These are phyloP conservation scores for Syncephalastrum contaminatum DNA, from an alignment of 371 early-diverging fungal species.

Conservation along the genomic window DNA sequence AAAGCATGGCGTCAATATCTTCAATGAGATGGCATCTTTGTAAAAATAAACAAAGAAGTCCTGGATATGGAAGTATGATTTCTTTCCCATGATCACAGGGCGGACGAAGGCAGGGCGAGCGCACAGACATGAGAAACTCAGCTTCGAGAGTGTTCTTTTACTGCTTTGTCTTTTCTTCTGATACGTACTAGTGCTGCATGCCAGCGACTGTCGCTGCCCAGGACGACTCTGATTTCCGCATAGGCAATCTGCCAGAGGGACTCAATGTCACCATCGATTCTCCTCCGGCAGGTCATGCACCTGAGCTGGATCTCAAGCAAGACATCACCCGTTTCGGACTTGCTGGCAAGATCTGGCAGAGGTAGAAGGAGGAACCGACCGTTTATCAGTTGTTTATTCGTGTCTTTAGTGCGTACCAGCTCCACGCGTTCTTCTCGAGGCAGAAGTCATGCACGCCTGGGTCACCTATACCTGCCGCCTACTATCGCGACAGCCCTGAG, in stretches of 20 bases:
- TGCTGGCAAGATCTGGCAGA: constrained; percentile 56
- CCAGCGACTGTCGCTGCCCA: not conserved
- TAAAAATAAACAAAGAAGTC: no score
- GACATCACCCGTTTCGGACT: constrained; percentile 43
- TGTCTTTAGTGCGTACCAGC: constrained; percentile 37
- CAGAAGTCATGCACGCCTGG: constrained; percentile 4
- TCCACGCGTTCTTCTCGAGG: constrained; percentile 40
- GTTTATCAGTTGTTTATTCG: not conserved
- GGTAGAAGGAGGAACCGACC: constrained; percentile 14
- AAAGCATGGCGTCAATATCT: no score
- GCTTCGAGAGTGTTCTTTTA: no score
- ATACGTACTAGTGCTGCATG: no score
- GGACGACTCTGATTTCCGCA: constrained; percentile 21
- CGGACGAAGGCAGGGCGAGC: no score
- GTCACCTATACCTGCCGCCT: constrained; percentile 27
- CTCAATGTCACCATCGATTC: constrained; percentile 39
- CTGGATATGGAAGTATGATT: no score
- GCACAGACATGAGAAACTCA: no score
- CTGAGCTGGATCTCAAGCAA: constrained; percentile 31
- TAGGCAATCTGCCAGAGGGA: constrained; percentile 44
- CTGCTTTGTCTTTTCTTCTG: no score
- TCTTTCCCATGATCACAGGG: no score
- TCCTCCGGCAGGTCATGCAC: constrained; percentile 20
- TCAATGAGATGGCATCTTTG: no score
- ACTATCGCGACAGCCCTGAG: constrained; percentile 10